Percentiles rank a stretch among this genome's conserved stretches.
These are phyloP conservation scores for Curvularia lunata DNA, from an alignment of 2,329 filamentous ascomycete genomes.

Conservation along the genomic window DNA sequence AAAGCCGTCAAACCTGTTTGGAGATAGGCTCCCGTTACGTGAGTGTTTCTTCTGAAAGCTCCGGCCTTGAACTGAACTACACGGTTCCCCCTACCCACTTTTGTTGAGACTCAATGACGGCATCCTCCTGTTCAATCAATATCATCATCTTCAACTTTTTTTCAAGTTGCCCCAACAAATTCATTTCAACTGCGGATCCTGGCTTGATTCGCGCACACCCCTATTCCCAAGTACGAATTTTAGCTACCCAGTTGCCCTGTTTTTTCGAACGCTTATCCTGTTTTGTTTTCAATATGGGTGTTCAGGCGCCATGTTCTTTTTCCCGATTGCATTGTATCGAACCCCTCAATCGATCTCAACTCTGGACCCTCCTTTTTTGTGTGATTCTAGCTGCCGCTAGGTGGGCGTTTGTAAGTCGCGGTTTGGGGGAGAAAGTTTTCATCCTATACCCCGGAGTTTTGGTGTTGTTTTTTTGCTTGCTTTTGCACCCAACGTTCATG, in stretches of 20 bases:
- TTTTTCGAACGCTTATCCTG: not conserved
- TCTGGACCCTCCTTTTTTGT: slow-evolving; percentile 16
- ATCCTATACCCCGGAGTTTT: slow-evolving; percentile 37
- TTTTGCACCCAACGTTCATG: not conserved
- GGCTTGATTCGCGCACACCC: slow-evolving; percentile 18
- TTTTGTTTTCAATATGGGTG: not conserved
- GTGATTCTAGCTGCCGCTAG: not conserved
- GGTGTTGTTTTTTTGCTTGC: not conserved
- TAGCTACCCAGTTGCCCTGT: slow-evolving; percentile 14
- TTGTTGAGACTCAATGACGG: slow-evolving; percentile 4
- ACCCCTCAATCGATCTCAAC: slow-evolving; percentile 10
- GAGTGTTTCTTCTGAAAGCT: no score
- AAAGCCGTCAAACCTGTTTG: slow-evolving; percentile 26
- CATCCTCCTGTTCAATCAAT: slow-evolving; percentile 7
- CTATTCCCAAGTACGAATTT: slow-evolving; percentile 21
- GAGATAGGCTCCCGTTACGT: slow-evolving; percentile 39
- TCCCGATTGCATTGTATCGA: slow-evolving; percentile 12
- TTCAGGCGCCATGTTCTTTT: not conserved
- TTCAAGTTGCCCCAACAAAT: slow-evolving; percentile 8
- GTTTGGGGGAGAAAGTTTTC: slow-evolving; percentile 23
- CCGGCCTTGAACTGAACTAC: slow-evolving; percentile 1
- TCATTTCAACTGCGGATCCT: slow-evolving; percentile 24
- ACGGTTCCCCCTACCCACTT: not conserved
- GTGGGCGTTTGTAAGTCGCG: slow-evolving; percentile 15
- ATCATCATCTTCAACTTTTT: not conserved